These are phyloP conservation scores for Solanum tarijense DNA, from an alignment of 257 asterid species.

Conservation along the genomic window DNA sequence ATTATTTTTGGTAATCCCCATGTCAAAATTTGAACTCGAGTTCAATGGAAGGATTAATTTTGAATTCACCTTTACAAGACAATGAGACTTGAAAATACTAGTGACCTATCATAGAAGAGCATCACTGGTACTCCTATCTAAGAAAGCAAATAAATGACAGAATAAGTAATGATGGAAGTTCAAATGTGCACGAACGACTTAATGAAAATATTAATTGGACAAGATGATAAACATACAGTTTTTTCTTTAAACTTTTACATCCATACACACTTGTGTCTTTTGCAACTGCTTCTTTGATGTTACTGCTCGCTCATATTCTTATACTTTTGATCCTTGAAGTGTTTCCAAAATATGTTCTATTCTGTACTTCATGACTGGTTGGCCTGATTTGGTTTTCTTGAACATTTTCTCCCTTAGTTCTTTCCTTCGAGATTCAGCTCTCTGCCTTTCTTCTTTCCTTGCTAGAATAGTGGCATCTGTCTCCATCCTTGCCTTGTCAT, in stretches of 20 bases:
- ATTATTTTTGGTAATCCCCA: background rate
- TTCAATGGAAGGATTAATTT: background rate
- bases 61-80: background rate
- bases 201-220: background rate
- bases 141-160: background rate
- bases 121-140: background rate
- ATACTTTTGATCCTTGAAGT: conserved; percentile 35
- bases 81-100: background rate
- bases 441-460: conserved; percentile 43
- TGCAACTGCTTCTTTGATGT: background rate
- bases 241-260: background rate
- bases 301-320: too few relatives aligned
- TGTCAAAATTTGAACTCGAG: background rate
- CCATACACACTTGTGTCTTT: background rate
- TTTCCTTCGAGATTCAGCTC: conserved; percentile 52
- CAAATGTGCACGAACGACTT: background rate
- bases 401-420: conserved; percentile 63
- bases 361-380: conserved; percentile 91
- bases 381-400: conserved; percentile 85
- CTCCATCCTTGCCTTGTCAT: conserved; percentile 51
- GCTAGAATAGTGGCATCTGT: conserved; percentile 48
- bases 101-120: background rate
- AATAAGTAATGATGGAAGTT: background rate
- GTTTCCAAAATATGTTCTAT: conserved; percentile 83
- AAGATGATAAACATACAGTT: background rate